Evolutionary conservation across 139 green algal genomes (phyloP).

Genomic region (Gonium pectorale): DNA sequence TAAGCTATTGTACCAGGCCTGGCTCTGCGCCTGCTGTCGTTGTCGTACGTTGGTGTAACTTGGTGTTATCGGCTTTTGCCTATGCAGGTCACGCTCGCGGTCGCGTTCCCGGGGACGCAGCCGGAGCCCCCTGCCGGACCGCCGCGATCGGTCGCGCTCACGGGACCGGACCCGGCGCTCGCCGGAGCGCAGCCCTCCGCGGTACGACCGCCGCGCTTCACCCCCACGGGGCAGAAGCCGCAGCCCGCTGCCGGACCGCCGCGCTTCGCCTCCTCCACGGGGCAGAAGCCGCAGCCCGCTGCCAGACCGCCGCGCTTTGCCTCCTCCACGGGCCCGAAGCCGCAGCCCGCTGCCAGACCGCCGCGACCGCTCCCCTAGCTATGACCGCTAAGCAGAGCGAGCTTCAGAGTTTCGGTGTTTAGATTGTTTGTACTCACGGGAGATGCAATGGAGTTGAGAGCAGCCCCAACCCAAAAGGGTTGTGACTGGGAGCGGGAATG

Average conservation of each 20-base stretch:
- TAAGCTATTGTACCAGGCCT: no score
- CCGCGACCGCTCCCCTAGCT: conserved; percentile 34
- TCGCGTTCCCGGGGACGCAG: neutral
- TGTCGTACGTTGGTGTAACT: no score
- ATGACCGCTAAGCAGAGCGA: conserved; percentile 32
- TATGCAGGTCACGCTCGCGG: conserved; percentile 33
- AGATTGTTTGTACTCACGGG: neutral
- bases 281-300: conserved; percentile 8
- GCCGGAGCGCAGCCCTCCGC: conserved; percentile 23
- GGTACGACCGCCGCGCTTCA: conserved; percentile 9
- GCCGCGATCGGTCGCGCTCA: conserved; percentile 6
- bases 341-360: conserved; percentile 8
- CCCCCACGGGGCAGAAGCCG: conserved; percentile 10
- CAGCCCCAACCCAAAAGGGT: no score
- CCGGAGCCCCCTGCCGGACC: neutral
- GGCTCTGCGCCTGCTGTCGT: no score
- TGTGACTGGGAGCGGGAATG: no score
- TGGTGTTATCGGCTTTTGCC: no score
- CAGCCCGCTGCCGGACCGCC: conserved; percentile 30
- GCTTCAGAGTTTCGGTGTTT: neutral
- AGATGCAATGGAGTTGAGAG: neutral
- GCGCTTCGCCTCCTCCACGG: neutral
- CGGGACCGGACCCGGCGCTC: neutral
- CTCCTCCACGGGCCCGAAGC: neutral
- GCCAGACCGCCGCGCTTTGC: no score